Percentiles rank a stretch among this genome's conserved stretches.
These are phyloP conservation scores for Hyphopichia homilentoma DNA, from an alignment of 805 yeast genomes.

Conservation along the genomic window DNA sequence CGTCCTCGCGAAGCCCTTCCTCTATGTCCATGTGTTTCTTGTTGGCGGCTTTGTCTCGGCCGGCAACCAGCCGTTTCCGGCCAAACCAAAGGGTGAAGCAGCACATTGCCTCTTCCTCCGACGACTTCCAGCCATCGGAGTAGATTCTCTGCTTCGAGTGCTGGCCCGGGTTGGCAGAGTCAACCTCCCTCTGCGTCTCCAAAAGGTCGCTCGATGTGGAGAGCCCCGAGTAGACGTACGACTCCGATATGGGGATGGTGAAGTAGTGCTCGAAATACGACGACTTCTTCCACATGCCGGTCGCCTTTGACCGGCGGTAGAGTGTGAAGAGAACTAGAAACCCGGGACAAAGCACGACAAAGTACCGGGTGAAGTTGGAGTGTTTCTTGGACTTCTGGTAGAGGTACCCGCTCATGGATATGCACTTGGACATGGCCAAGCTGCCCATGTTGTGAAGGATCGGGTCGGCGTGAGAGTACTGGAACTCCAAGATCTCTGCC, in stretches of 20 bases:
- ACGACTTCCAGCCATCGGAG: slow-evolving; percentile 78
- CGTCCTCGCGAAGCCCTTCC: too few species aligned
- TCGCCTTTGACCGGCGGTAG: slow-evolving; percentile 43
- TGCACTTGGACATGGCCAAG: slow-evolving; percentile 54
- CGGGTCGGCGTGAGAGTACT: slow-evolving; percentile 50
- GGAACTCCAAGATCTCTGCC: slow-evolving; percentile 45
- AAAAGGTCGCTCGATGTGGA: slow-evolving; percentile 56
- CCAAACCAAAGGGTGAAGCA: slow-evolving; percentile 88
- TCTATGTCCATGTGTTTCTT: slow-evolving; percentile 10
- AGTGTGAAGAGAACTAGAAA: slow-evolving; percentile 55
- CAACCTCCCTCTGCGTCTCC: slow-evolving; percentile 41
- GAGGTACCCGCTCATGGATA: slow-evolving; percentile 62
- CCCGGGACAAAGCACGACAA: slow-evolving; percentile 69
- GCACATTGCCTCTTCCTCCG: slow-evolving; percentile 70
- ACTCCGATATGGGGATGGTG: slow-evolving; percentile 58
- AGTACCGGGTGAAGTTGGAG: slow-evolving; percentile 57
- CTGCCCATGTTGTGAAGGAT: slow-evolving; percentile 52
- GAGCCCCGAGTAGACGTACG: slow-evolving; percentile 75
- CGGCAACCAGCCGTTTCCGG: slow-evolving; percentile 46
- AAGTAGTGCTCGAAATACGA: slow-evolving; percentile 50
- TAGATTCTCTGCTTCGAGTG: slow-evolving; percentile 67
- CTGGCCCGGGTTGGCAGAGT: slow-evolving; percentile 49
- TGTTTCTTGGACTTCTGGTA: slow-evolving; percentile 71
- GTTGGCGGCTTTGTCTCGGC: slow-evolving; percentile 8
- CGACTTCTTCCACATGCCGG: slow-evolving; percentile 43